Percentiles rank a stretch among this genome's conserved stretches.
phyloP scores from a whole-genome alignment of 805 yeast species.

The Kuraishia floccosa region DNA sequence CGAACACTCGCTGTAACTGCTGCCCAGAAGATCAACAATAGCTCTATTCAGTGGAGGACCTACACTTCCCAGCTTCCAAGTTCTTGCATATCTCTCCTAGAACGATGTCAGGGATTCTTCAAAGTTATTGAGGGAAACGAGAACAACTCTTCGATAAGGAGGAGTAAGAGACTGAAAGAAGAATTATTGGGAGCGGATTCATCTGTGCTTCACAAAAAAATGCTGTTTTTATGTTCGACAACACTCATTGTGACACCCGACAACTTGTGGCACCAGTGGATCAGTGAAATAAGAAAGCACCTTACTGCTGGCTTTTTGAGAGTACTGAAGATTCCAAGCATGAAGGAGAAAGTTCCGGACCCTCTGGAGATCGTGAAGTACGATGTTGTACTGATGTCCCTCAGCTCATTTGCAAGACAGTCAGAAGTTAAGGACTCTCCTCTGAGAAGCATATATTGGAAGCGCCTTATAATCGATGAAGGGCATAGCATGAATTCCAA shows the following conservation, averaged over 20 bases:
- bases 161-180: slow-evolving; percentile 8
- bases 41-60: slow-evolving; percentile 49
- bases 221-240: slow-evolving; percentile 32
- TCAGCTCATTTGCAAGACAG: slow-evolving; percentile 32
- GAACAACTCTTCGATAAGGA: slow-evolving; percentile 4
- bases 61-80: slow-evolving; percentile 32
- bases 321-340: slow-evolving; percentile 16
- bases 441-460: slow-evolving; percentile 44
- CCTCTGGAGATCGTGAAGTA: slow-evolving; percentile 24
- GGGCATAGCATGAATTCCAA: slow-evolving; percentile 56
- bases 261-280: slow-evolving; percentile 59
- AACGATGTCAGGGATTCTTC: slow-evolving; percentile 32
- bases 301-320: slow-evolving; percentile 24
- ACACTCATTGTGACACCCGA: slow-evolving; percentile 59
- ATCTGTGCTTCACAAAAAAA: slow-evolving; percentile 8
- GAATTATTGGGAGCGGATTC: too few species aligned
- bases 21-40: slow-evolving; percentile 25
- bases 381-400: slow-evolving; percentile 43
- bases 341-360: slow-evolving; percentile 13
- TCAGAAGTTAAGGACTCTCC: slow-evolving; percentile 20
- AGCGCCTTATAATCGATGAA: slow-evolving; percentile 62
- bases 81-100: slow-evolving; percentile 23
- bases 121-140: slow-evolving; percentile 9
- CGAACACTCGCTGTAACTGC: slow-evolving; percentile 27
- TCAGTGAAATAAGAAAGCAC: slow-evolving; percentile 45